Percentiles rank a stretch among this genome's conserved stretches.
Conservation (phyloP, 2,329 filamentous ascomycete genomes). For the Emmonsia crescens region DNA sequence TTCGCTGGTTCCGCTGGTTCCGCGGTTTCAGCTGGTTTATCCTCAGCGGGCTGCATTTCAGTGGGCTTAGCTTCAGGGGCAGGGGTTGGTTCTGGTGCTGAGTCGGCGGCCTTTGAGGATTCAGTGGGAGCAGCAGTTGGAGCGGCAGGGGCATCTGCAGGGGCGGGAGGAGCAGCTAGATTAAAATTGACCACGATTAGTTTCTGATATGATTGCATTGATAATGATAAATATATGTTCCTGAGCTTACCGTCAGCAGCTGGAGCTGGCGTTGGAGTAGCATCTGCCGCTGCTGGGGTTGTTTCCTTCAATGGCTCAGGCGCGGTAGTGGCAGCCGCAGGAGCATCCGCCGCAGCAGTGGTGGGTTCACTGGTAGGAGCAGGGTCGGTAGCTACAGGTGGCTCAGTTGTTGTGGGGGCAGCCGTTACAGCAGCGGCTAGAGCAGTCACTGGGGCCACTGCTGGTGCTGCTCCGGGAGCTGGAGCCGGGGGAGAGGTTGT, state of each 20-base stretch:
- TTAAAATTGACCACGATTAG: conserved; percentile 1
- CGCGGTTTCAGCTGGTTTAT: conserved; percentile 3
- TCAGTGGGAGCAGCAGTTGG: conserved; percentile 3
- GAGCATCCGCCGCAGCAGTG: not conserved
- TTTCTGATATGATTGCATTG: not conserved
- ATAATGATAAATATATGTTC: not conserved
- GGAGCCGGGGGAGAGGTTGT: conserved; percentile 9
- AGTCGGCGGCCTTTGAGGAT: conserved; percentile 3
- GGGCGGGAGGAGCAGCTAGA: not conserved
- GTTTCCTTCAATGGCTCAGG: not conserved
- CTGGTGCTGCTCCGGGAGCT: conserved; percentile 5
- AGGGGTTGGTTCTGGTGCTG: conserved; percentile 1
- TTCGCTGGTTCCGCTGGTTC: conserved; percentile 1
- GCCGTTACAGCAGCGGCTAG: conserved; percentile 4
- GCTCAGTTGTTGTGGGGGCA: not conserved
- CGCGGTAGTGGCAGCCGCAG: not conserved
- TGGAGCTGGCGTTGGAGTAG: conserved; percentile 4
- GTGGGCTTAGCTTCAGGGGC: not conserved
- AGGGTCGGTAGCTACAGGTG: conserved; percentile 10
- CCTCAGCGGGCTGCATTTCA: conserved; percentile 2
- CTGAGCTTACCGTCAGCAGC: not conserved
- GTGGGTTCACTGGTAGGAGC: conserved; percentile 23
- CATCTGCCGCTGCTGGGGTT: not conserved
- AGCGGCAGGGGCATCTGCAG: conserved; percentile 3
- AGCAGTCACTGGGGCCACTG: conserved; percentile 8